These are phyloP conservation scores for Peronospora farinosa DNA, from an alignment of 352 stramenopile species.

Conservation along the genomic window DNA sequence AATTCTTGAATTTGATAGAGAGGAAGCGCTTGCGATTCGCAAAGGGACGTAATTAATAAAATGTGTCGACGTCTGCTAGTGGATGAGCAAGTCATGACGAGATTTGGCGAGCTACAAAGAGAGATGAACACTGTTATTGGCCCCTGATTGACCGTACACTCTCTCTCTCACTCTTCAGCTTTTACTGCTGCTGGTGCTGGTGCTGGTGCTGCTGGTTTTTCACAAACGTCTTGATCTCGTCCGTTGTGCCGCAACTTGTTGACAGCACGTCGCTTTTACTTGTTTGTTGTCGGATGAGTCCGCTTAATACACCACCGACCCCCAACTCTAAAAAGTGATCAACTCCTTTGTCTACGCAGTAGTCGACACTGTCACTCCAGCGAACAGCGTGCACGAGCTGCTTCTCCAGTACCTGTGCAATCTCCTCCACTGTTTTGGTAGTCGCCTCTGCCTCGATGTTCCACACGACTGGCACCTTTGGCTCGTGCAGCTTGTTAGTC, in stretches of 20 bases:
- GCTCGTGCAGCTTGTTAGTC: conserved; percentile 26
- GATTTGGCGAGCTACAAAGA: conserved; percentile 48
- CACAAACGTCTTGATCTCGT: conserved; percentile 53
- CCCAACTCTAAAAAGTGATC: conserved; percentile 66
- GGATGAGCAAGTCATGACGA: conserved; percentile 44
- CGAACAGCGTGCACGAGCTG: conserved; percentile 64
- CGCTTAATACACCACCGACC: conserved; percentile 59
- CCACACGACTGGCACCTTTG: conserved; percentile 68
- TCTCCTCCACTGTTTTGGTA: conserved; percentile 34
- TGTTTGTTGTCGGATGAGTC: conserved; percentile 71
- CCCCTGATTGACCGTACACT: conserved; percentile 6
- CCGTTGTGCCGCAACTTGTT: conserved; percentile 51
- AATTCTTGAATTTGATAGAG: conserved; percentile 21
- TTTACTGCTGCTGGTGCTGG: neutral
- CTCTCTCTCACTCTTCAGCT: neutral
- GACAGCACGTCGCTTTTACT: conserved; percentile 12
- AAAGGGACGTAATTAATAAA: conserved; percentile 43
- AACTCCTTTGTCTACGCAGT: conserved; percentile 43
- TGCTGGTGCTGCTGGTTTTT: conserved; percentile 6
- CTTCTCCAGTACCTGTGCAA: conserved; percentile 42
- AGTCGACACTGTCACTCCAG: conserved; percentile 80
- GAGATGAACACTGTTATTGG: conserved; percentile 16
- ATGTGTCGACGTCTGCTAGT: conserved; percentile 39
- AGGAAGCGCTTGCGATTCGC: conserved; percentile 51
- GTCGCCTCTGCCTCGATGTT: conserved; percentile 58